These are phyloP conservation scores for Pseudocercospora pini-densiflorae DNA, from an alignment of 2,329 filamentous ascomycete genomes.

Conservation along the genomic window DNA sequence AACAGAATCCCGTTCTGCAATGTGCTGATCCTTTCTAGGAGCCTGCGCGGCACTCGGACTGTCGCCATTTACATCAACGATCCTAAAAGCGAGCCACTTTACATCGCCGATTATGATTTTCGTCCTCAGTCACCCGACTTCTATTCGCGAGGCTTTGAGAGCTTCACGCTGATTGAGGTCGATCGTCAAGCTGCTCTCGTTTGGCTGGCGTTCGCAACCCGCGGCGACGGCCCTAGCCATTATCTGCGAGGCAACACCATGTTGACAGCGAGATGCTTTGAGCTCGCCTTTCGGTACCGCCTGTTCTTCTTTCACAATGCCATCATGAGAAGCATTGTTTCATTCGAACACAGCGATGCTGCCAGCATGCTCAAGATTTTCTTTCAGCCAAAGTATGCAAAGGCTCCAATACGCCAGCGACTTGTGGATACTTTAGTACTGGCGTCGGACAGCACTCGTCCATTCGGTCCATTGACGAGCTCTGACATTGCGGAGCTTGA, in stretches of 20 bases:
- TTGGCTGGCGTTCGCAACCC: background rate
- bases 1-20: too few relatives aligned
- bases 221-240: too few relatives aligned
- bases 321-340: background rate
- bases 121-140: too few relatives aligned
- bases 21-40: too few relatives aligned
- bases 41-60: too few relatives aligned
- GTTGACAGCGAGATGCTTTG: background rate
- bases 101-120: too few relatives aligned
- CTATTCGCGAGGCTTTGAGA: too few relatives aligned
- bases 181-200: background rate
- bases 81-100: too few relatives aligned
- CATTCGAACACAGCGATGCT: too few relatives aligned
- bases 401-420: background rate
- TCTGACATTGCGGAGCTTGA: background rate
- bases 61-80: too few relatives aligned
- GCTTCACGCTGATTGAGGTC: too few relatives aligned
- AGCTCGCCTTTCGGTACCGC: background rate
- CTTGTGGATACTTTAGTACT: background rate
- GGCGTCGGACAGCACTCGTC: background rate
- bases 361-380: background rate
- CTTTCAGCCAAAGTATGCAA: background rate
- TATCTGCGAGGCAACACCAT: too few relatives aligned
- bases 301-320: background rate
- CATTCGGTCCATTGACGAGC: background rate